A percentile compares a stretch with the other conserved stretches of the same genome.
Conservation (phyloP, 768 basidiomycete species). For the Xanthoconium stramineum region DNA sequence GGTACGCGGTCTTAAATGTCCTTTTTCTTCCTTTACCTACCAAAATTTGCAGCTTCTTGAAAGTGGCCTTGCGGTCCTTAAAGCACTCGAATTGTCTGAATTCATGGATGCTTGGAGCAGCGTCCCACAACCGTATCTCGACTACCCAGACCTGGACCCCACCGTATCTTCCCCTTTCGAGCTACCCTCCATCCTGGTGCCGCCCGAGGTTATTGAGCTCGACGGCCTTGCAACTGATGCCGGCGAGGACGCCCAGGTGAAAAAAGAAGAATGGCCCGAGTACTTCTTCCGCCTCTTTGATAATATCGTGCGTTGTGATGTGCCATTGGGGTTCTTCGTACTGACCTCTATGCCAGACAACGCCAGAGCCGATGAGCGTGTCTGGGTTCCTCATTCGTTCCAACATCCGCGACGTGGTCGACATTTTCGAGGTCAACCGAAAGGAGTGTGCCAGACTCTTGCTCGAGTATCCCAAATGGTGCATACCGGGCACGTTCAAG, state of each 20-base stretch:
- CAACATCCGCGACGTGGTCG: constrained; percentile 69
- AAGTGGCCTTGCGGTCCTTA: constrained; percentile 59
- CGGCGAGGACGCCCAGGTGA: constrained; percentile 67
- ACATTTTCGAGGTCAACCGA: constrained; percentile 93
- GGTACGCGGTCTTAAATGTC: constrained; percentile 34
- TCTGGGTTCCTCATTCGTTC: constrained; percentile 79
- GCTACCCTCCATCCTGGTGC: constrained; percentile 77
- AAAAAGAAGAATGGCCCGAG: constrained; percentile 82
- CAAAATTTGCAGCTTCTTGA: constrained; percentile 61
- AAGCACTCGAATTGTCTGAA: constrained; percentile 55
- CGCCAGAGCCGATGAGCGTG: constrained; percentile 70
- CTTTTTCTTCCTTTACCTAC: not conserved
- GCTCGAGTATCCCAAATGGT: constrained; percentile 85
- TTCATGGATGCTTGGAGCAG: constrained; percentile 55
- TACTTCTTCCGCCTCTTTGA: constrained; percentile 69
- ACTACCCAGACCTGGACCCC: constrained; percentile 42
- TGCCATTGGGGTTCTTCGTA: not conserved
- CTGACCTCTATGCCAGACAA: constrained; percentile 47
- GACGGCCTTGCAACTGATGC: constrained; percentile 67
- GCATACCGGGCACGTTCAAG: constrained; percentile 79
- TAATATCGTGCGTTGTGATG: constrained; percentile 39
- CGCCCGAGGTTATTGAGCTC: constrained; percentile 83
- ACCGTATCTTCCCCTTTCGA: constrained; percentile 50
- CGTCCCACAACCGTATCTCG: constrained; percentile 64
- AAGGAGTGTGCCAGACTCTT: constrained; percentile 90